These are phyloP conservation scores for Holtermannia corniformis DNA, from an alignment of 768 basidiomycete genomes.

Conservation along the genomic window DNA sequence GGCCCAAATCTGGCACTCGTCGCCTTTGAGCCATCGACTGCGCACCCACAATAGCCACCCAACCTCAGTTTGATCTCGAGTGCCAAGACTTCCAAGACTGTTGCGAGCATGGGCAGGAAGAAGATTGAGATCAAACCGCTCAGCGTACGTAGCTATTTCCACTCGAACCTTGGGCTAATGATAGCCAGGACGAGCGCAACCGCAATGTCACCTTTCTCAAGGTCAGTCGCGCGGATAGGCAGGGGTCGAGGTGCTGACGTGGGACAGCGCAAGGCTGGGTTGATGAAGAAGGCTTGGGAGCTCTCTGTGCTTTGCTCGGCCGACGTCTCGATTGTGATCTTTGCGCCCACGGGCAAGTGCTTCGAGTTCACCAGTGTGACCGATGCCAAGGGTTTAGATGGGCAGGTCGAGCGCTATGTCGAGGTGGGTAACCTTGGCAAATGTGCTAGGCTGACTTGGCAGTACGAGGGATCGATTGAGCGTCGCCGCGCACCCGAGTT, in stretches of 20 bases:
- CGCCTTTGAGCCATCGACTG: not conserved
- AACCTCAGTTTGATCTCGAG: conserved; percentile 1
- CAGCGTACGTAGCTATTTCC: conserved; percentile 25
- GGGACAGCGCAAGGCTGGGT: conserved; percentile 35
- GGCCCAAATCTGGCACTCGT: not conserved
- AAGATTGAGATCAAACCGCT: conserved; percentile 40
- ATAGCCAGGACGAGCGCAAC: conserved; percentile 36
- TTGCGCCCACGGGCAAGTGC: conserved; percentile 31
- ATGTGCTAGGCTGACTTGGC: not conserved
- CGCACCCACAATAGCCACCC: not conserved
- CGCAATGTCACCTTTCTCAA: conserved; percentile 41
- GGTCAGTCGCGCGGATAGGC: conserved; percentile 7
- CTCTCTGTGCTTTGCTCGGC: conserved; percentile 38
- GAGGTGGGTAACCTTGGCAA: conserved; percentile 21
- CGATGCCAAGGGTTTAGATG: conserved; percentile 24
- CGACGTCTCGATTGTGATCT: conserved; percentile 40
- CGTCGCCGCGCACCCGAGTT: conserved; percentile 36
- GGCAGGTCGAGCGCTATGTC: conserved; percentile 32
- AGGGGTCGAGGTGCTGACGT: not conserved
- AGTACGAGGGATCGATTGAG: conserved; percentile 40
- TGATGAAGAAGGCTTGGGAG: conserved; percentile 43
- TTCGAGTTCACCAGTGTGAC: conserved; percentile 33
- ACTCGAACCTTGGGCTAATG: not conserved
- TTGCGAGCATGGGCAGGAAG: conserved; percentile 40
- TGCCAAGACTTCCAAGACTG: too few relatives aligned